Percentiles rank a stretch among this genome's conserved stretches.
Conservation (phyloP, 306 rosid species). For the Vachellia collinsii region DNA sequence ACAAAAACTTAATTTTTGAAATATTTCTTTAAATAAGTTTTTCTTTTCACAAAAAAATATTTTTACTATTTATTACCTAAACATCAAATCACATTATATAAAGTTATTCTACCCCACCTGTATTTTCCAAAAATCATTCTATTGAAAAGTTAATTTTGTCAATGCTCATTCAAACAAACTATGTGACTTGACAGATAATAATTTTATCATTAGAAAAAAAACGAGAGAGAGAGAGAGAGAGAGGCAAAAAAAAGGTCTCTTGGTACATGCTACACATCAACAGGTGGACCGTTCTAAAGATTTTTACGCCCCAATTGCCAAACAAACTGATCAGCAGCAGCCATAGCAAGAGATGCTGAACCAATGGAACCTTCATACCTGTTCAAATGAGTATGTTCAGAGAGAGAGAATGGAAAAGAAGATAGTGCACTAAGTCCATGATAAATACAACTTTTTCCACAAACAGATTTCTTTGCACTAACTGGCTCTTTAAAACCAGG, state of each 20-base stretch:
- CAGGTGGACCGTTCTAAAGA: conserved; percentile 43
- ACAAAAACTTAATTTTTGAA: too few species aligned
- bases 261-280: conserved; percentile 20
- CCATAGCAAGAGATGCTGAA: conserved; percentile 96
- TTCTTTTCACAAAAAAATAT: too few species aligned
- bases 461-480: not conserved
- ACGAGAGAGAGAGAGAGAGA: too few species aligned
- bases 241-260: not conserved
- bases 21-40: too few species aligned
- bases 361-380: conserved; percentile 94
- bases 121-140: too few species aligned
- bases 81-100: too few species aligned
- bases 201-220: too few species aligned
- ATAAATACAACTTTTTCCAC: not conserved
- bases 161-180: too few species aligned
- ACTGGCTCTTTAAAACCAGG: not conserved
- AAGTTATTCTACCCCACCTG: too few species aligned
- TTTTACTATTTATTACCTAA: too few species aligned
- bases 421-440: conserved; percentile 8
- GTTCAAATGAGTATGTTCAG: conserved; percentile 29
- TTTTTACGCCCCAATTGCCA: conserved; percentile 74
- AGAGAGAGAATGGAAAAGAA: not conserved
- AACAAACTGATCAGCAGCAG: conserved; percentile 76
- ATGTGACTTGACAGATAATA: not conserved
- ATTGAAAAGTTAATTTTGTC: too few species aligned